These are phyloP conservation scores for Botryosphaeria dothidea DNA, from an alignment of 2,329 filamentous ascomycete genomes.

Conservation along the genomic window DNA sequence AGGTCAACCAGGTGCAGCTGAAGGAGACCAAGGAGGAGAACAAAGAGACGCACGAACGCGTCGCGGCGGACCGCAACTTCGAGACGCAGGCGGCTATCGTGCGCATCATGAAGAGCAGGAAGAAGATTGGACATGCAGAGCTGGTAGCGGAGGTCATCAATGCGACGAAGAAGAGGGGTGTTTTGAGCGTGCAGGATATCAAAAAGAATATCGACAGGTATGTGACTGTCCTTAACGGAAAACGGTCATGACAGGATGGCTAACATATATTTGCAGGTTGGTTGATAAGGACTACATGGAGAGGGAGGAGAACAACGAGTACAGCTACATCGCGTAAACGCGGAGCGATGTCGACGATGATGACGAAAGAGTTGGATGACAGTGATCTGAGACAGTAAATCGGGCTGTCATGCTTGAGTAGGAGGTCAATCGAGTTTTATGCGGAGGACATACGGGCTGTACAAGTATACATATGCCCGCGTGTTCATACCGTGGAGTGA, in stretches of 20 bases:
- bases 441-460: not conserved
- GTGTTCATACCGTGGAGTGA: not conserved
- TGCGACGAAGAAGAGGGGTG: conserved; percentile 82
- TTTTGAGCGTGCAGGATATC: conserved; percentile 81
- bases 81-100: conserved; percentile 98
- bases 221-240: conserved; percentile 38
- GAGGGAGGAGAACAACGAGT: conserved; percentile 27
- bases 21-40: conserved; percentile 97
- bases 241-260: too few relatives aligned
- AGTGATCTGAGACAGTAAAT: not conserved
- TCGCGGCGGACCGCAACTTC: conserved; percentile 86
- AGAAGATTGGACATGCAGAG: conserved; percentile 82
- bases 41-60: conserved; percentile 86
- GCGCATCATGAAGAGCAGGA: conserved; percentile 92
- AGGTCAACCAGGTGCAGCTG: conserved; percentile 98
- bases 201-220: conserved; percentile 97
- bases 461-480: not conserved
- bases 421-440: not conserved
- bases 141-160: conserved; percentile 90
- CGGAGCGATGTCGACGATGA: too few relatives aligned
- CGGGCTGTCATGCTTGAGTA: not conserved
- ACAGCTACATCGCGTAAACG: conserved; percentile 38
- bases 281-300: conserved; percentile 23
- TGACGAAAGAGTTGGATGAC: too few relatives aligned
- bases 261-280: conserved; percentile 34